Base-by-base conservation (phyloP, 352 stramenopile species). In the Pythium grandisporangium region DNA sequence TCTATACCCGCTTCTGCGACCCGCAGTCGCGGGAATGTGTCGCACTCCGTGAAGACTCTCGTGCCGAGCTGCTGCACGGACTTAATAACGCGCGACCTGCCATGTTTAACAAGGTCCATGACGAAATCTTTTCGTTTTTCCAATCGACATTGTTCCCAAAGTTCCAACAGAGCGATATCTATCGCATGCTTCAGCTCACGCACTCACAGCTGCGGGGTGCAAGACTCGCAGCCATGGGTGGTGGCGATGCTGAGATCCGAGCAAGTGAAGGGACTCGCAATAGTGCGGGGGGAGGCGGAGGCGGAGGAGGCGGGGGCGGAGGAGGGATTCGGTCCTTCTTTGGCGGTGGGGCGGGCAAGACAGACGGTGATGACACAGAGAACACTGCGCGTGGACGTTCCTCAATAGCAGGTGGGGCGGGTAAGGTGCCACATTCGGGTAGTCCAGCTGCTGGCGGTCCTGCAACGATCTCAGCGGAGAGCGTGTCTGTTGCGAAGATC, bases 141-240 rank as follows among this genome's bases (percentile, higher is more conserved):
- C 55, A 61, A 19, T 66, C 63, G 4, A 83, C 67, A 2, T 39
- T 87, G 6, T 87, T 83, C 40, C 68, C 73, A 0, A 87, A 87
- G 35, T 87, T 87, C 45, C 63, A 82, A 20, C 70, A 82, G 44
- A 84, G 68, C 23, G 68, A 81, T 34, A 65, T 83, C 27, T 87
- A 79, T 42, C 58, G 59, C 4, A 62, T 51, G 5, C 76, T 84
- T 41, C 70, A 70, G 8, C 63, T 81, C 33, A 77, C 57, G 1
- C 37, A 57, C 20, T 42, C 10, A 1, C 51, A 58, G 19, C 33
- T 58, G 14, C 39, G 39, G 2, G 33, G 13, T 7, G 51, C 42
- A 3, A 40, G 30, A 13, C 30, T 43, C 4, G 33, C 37, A n/a
- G 42, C 50, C 2, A 39, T 52, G 37, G 42, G 50, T 5, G 29